Percentiles rank a stretch among this genome's conserved stretches.
These are phyloP conservation scores for Malassezia vespertilionis DNA, from an alignment of 1,284 basidiomycete genomes.

Conservation along the genomic window DNA sequence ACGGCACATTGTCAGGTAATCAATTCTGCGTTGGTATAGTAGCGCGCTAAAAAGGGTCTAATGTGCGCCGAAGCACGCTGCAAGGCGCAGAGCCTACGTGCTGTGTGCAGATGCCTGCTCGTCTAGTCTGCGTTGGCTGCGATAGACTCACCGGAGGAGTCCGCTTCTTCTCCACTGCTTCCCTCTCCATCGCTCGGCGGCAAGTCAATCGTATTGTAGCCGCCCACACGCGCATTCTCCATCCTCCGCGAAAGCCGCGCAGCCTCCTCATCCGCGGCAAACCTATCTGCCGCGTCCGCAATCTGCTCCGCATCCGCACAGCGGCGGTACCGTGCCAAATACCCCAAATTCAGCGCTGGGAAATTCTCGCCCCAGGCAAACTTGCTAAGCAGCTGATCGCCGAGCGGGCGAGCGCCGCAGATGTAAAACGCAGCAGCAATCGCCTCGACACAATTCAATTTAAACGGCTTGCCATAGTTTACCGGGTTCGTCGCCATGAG, in stretches of 20 bases:
- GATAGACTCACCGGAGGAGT: no score
- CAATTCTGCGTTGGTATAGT: no score
- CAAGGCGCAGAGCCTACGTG: no score
- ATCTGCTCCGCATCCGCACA: conserved; percentile 27
- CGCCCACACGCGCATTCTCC: conserved; percentile 8
- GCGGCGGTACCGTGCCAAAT: conserved; percentile 24
- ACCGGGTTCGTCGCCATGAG: conserved; percentile 45
- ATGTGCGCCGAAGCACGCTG: no score
- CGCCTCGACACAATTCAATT: conserved; percentile 45
- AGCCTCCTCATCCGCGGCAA: conserved; percentile 26
- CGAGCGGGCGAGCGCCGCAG: conserved; percentile 25
- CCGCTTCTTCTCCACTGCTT: no score
- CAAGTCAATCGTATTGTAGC: conserved; percentile 9
- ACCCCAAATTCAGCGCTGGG: conserved; percentile 29
- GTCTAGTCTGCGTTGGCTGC: no score
- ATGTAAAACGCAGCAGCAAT: conserved; percentile 39
- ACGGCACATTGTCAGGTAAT: no score
- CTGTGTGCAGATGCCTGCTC: no score
- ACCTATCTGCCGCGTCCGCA: conserved; percentile 21
- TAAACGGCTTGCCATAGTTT: conserved; percentile 44
- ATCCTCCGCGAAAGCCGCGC: conserved; percentile 17
- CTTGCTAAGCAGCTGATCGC: conserved; percentile 30
- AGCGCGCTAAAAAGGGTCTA: no score
- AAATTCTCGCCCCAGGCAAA: conserved; percentile 41
- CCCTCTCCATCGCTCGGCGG: conserved; percentile 10